Conservation (phyloP, 495 filamentous ascomycete genomes). For the Penicillium bovifimosum region DNA sequence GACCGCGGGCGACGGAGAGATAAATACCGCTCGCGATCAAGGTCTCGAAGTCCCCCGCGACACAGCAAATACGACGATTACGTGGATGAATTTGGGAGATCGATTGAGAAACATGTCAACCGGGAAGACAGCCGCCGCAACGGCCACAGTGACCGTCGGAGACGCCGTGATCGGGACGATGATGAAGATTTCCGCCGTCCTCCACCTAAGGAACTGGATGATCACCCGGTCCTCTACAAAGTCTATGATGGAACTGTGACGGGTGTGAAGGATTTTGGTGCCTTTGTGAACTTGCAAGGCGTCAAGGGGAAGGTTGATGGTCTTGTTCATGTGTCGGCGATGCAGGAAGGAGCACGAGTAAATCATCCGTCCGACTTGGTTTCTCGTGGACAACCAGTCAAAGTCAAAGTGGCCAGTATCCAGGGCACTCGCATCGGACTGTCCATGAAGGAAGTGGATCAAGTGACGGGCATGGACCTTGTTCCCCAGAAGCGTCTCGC, state of each 20-base stretch:
- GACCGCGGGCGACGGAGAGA: constrained; percentile 48
- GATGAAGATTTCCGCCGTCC: constrained; percentile 65
- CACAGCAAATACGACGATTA: constrained; percentile 48
- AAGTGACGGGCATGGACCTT: constrained; percentile 79
- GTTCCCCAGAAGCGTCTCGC: constrained; percentile 75
- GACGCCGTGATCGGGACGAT: constrained; percentile 40
- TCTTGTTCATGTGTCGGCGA: constrained; percentile 92
- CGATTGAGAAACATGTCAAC: constrained; percentile 32
- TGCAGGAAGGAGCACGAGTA: constrained; percentile 79
- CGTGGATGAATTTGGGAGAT: constrained; percentile 59
- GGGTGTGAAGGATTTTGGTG: constrained; percentile 90
- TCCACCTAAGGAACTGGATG: constrained; percentile 74
- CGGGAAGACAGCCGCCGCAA: constrained; percentile 41
- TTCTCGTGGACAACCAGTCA: constrained; percentile 73
- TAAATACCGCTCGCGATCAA: constrained; percentile 52
- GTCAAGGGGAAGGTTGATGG: constrained; percentile 87
- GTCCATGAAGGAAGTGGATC: constrained; percentile 97
- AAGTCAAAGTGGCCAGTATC: constrained; percentile 88
- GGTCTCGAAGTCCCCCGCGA: constrained; percentile 46
- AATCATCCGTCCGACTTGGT: constrained; percentile 90
- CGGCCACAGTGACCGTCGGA: constrained; percentile 35
- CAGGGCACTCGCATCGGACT: constrained; percentile 74
- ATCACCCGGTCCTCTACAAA: constrained; percentile 76
- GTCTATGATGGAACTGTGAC: constrained; percentile 86
- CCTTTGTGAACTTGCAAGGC: constrained; percentile 86